Conservation (phyloP, 352 stramenopile genomes). For the Globisporangium ultimum region DNA sequence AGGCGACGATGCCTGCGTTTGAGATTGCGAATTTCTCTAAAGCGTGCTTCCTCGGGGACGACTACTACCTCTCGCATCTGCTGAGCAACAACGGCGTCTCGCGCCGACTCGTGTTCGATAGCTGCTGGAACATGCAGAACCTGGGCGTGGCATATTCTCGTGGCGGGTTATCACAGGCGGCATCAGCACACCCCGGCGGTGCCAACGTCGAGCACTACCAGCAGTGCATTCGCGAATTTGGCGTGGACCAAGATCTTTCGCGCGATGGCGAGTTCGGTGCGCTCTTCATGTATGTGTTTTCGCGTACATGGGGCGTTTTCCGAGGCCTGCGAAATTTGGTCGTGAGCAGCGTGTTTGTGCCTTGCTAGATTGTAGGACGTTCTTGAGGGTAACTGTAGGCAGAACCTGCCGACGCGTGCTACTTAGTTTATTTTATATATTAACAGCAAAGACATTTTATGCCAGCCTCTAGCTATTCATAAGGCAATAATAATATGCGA, state of each 20-base stretch:
- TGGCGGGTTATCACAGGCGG: constrained; percentile 23
- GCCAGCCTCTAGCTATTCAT: too few relatives aligned
- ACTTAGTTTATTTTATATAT: too few relatives aligned
- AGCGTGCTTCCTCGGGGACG: constrained; percentile 44
- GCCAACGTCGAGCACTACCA: constrained; percentile 63
- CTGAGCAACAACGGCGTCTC: constrained; percentile 34
- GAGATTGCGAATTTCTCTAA: constrained; percentile 41
- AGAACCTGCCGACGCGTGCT: too few relatives aligned
- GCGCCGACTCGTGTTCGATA: constrained; percentile 45
- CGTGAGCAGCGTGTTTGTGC: constrained; percentile 26
- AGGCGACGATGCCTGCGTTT: constrained; percentile 32
- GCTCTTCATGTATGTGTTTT: constrained; percentile 38
- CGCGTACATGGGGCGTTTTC: constrained; percentile 27
- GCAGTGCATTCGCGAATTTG: constrained; percentile 47
- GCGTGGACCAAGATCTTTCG: constrained; percentile 41
- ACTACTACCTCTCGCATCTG: constrained; percentile 54
- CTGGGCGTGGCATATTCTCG: constrained; percentile 23
- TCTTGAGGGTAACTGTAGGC: too few relatives aligned
- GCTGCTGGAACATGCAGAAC: constrained; percentile 41
- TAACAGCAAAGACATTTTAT: too few relatives aligned
- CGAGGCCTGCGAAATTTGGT: constrained; percentile 22
- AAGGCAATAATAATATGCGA: too few relatives aligned
- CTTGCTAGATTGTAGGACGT: too few relatives aligned
- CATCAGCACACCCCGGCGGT: constrained; percentile 24
- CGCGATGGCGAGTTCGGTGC: constrained; percentile 41